phyloP scores from a whole-genome alignment of 306 rosid species.

The Fragaria iinumae region DNA sequence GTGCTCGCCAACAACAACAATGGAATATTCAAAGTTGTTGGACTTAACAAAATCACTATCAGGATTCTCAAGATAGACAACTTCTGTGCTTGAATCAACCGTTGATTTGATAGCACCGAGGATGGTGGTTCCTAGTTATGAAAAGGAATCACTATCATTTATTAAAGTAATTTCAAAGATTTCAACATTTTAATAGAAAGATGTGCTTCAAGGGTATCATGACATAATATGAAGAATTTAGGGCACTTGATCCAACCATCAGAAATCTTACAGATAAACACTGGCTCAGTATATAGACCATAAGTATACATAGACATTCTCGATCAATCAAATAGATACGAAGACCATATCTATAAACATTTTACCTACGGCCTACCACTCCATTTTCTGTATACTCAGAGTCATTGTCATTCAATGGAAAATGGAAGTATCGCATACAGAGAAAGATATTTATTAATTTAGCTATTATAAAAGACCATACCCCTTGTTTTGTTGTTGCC shows the following conservation, averaged over 20 bases:
- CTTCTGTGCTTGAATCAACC: conserved; percentile 67
- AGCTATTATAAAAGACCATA: conserved; percentile 35
- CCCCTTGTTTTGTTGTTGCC: conserved; percentile 78
- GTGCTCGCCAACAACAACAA: conserved; percentile 79
- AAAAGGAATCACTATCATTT: conserved; percentile 28
- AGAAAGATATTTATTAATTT: neutral
- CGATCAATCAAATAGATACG: neutral
- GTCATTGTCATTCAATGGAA: neutral
- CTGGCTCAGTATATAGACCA: neutral
- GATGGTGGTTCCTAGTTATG: conserved; percentile 74
- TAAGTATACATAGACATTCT: neutral
- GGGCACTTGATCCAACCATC: neutral
- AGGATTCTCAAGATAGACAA: conserved; percentile 63
- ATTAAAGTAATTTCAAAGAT: neutral
- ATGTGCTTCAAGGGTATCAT: neutral
- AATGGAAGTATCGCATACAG: neutral
- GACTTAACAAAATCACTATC: conserved; percentile 63
- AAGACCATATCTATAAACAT: neutral
- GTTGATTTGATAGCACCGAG: conserved; percentile 62
- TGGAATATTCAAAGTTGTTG: conserved; percentile 65
- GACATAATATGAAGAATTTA: neutral
- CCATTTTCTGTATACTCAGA: neutral
- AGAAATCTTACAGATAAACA: neutral
- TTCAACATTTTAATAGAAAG: neutral
- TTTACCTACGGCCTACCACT: neutral